Percentiles rank a stretch among this genome's conserved stretches.
These are phyloP conservation scores for Klebsormidium nitens DNA, from an alignment of 139 green algal genomes.

Conservation along the genomic window DNA sequence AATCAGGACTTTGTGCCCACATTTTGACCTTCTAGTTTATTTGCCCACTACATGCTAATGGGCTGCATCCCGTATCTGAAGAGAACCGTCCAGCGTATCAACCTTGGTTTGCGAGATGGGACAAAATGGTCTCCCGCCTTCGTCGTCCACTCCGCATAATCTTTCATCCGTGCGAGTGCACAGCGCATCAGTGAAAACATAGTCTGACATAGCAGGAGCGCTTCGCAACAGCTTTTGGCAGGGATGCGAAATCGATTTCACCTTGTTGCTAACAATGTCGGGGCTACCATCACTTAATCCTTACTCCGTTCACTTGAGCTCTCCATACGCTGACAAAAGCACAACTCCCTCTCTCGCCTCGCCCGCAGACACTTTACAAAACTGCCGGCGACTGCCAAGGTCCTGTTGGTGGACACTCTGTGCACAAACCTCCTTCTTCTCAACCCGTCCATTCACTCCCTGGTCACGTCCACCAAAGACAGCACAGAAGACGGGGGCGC, in stretches of 20 bases:
- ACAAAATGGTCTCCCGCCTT: background rate
- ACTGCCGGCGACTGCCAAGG: constrained; percentile 10
- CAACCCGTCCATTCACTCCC: constrained; percentile 41
- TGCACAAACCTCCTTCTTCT: constrained; percentile 59
- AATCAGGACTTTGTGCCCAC: background rate
- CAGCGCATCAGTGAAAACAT: background rate
- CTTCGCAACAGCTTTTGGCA: background rate
- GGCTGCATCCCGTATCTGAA: background rate
- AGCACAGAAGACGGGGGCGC: constrained; percentile 4
- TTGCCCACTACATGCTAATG: background rate
- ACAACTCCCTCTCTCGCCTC: background rate
- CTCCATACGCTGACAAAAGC: background rate
- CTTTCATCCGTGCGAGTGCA: no score
- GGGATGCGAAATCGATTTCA: background rate
- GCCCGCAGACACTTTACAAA: constrained; percentile 20
- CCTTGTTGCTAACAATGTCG: background rate
- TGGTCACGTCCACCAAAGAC: constrained; percentile 21
- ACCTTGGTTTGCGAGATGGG: background rate
- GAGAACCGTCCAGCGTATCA: background rate
- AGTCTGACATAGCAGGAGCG: background rate
- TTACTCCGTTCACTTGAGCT: background rate
- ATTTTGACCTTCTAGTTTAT: background rate
- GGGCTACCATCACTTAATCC: background rate
- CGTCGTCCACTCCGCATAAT: no score
- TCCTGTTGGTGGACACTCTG: constrained; percentile 42